Conservation (phyloP, 768 basidiomycete genomes). For the Dacryopinax primogenitus region DNA sequence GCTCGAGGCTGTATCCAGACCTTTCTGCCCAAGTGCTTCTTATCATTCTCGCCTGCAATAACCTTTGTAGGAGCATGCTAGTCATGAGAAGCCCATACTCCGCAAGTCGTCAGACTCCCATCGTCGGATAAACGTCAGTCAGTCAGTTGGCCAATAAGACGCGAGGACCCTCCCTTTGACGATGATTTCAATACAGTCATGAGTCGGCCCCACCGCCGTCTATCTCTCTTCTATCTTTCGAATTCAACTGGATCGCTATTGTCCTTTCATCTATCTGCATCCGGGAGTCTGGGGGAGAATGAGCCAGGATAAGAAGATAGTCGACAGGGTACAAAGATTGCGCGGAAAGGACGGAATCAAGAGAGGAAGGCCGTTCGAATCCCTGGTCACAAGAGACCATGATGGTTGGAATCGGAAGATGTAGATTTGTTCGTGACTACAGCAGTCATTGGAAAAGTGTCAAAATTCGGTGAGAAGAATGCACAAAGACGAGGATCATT, state of each 20-base stretch:
- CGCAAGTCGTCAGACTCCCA: not conserved
- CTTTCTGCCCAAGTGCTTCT: no score
- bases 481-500: no score
- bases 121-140: not conserved
- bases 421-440: not conserved
- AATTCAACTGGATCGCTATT: not conserved
- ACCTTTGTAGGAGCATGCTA: no score
- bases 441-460: no score
- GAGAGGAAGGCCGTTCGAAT: not conserved
- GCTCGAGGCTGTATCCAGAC: no score
- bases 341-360: not conserved
- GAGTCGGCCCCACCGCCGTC: no score
- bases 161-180: not conserved
- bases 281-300: not conserved
- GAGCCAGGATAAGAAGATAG: not conserved
- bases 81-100: no score
- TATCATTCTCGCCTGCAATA: not conserved
- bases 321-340: not conserved
- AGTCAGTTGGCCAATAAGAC: not conserved
- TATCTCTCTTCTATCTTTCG: not conserved
- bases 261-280: not conserved
- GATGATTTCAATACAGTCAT: no score
- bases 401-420: not conserved
- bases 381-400: not conserved
- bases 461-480: no score